Percentiles rank a stretch among this genome's conserved stretches.
Evolutionary conservation across 2,329 filamentous ascomycete species (phyloP).

Genomic region (Gaeumannomyces tritici): DNA sequence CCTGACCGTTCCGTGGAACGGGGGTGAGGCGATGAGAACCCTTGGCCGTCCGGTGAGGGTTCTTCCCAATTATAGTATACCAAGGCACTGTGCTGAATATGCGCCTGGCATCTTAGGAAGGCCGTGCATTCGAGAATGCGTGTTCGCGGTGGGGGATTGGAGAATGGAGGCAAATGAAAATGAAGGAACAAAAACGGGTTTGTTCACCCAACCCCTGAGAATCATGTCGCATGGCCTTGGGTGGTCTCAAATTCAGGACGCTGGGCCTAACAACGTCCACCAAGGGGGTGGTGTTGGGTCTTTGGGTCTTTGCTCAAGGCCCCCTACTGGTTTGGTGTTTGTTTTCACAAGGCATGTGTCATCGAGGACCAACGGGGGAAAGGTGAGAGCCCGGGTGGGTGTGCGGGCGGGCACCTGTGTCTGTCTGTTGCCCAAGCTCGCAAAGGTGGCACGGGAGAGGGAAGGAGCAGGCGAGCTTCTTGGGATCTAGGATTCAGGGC

Average conservation of each 20-base stretch:
- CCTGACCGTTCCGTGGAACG: not conserved
- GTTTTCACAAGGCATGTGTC: not conserved
- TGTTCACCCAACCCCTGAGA: conserved; percentile 4
- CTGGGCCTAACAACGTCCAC: not conserved
- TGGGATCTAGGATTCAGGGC: not conserved
- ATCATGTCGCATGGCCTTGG: not conserved
- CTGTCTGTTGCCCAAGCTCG: not conserved
- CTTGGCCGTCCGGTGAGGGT: not conserved
- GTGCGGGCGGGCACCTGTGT: no score
- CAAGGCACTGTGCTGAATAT: not conserved
- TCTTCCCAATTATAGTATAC: not conserved
- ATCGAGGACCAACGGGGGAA: not conserved
- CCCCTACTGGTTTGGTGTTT: not conserved
- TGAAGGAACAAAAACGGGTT: not conserved
- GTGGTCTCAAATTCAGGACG: not conserved
- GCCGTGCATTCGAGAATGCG: not conserved
- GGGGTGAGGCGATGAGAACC: not conserved
- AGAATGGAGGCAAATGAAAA: not conserved
- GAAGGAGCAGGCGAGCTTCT: not conserved
- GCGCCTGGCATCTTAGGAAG: not conserved
- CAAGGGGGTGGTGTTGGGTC: not conserved
- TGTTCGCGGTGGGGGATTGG: not conserved
- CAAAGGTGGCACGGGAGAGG: not conserved
- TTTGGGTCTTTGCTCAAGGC: not conserved
- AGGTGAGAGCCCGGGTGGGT: not conserved